Base-by-base conservation (phyloP, 495 filamentous ascomycete genomes). In the Hyaloscypha bicolor region DNA sequence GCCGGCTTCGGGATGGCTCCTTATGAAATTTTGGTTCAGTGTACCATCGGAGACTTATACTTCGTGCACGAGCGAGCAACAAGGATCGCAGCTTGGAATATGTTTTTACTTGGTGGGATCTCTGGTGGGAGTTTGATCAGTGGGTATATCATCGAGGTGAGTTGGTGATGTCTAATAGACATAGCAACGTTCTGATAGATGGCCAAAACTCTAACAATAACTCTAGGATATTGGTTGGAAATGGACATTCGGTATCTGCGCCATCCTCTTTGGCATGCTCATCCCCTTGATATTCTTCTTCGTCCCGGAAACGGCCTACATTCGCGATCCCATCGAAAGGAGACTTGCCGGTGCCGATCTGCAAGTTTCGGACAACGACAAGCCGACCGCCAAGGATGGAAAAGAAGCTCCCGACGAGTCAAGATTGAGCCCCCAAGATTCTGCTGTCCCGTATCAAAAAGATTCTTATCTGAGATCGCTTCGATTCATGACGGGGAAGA, bases 61-160 rank as follows among this genome's bases (percentile, higher is more conserved):
- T 90, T 86, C 70, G 87, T 90, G 35, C 88, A 91, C 71, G 78
- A 91, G 74, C 81, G 88, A 30, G 88, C 86, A 0, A 87, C 86
- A 22, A 81, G 88, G 1, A 86, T 89, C 39, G 88, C 88, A 0
- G 77, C 86, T 25, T 91, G 87, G 79, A 90, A 90, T 67, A 75
- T 91, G 62, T 86, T 87, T 51, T 78, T 90, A 31, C 72, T 87
- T 19, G 81, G 81, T 45, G 80, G 78, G 12, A 82, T 82, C n/a
- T 80, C 77, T 60, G 81, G 83, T 42, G 83, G 80, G 59, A 76
- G 79, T 35, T 71, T 85, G 32, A 78, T 85, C n/a, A 79, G 79
- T 8, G 83, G 84, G 16, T 83, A 84, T 68, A 85, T 86, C 65
- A 81, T 81, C 42, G 68, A 78, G 57, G 76, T 77, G 67, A 67